These are phyloP conservation scores for Colletotrichum sublineola DNA, from an alignment of 2,329 filamentous ascomycete species.

Conservation along the genomic window DNA sequence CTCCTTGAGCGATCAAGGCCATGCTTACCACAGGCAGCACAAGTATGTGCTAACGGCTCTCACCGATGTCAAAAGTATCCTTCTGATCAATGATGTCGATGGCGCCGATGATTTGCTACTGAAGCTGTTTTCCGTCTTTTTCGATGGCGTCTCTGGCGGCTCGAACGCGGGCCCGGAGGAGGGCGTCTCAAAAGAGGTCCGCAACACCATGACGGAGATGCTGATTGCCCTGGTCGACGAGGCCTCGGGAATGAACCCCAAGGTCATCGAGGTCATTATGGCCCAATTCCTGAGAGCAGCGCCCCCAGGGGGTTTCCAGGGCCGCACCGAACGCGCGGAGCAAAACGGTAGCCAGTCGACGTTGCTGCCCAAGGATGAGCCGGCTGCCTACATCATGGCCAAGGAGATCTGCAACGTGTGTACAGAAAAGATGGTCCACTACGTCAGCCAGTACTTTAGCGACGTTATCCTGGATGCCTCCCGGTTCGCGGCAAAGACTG, in stretches of 20 bases:
- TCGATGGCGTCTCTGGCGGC: constrained; percentile 88
- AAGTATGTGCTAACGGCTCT: constrained; percentile 91
- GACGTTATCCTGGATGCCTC: constrained; percentile 94
- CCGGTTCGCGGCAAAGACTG: constrained; percentile 66
- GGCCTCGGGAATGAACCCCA: constrained; percentile 78
- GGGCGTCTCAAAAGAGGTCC: constrained; percentile 90
- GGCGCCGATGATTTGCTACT: constrained; percentile 83
- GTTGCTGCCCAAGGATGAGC: constrained; percentile 86
- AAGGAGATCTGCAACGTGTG: constrained; percentile 92
- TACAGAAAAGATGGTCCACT: constrained; percentile 93
- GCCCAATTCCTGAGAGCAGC: constrained; percentile 95
- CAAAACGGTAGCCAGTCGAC: constrained; percentile 85
- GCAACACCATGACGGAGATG: constrained; percentile 90
- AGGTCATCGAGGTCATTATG: constrained; percentile 92
- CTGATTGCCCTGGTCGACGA: constrained; percentile 91
- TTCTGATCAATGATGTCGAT: constrained; percentile 89
- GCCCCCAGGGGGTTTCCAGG: constrained; percentile 68
- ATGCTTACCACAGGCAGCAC: constrained; percentile 94
- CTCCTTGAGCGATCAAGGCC: constrained; percentile 84
- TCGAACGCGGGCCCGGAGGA: constrained; percentile 82
- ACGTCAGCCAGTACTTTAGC: constrained; percentile 96
- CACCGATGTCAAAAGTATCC: constrained; percentile 92
- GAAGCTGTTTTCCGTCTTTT: constrained; percentile 87
- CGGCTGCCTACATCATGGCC: constrained; percentile 95
- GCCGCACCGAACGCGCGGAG: constrained; percentile 66